Conservation (phyloP, 106 monocot species). For the Dioscorea alata region DNA sequence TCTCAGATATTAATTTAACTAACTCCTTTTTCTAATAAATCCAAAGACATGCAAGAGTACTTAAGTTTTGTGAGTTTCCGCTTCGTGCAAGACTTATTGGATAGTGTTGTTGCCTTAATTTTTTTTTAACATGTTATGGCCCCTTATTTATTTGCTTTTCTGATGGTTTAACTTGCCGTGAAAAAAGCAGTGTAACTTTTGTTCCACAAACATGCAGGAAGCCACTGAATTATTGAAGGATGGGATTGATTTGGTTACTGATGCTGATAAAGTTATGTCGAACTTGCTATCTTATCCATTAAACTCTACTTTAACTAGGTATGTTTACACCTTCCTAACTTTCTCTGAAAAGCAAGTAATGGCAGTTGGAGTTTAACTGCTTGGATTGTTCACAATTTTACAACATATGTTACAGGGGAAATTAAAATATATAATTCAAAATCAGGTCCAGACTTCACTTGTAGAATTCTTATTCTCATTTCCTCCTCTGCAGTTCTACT, state of each 20-base stretch:
- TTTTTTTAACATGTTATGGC: not conserved
- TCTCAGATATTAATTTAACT: too few species aligned
- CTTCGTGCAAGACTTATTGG: too few species aligned
- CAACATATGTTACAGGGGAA: not conserved
- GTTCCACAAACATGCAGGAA: conserved; percentile 45
- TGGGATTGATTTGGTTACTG: conserved; percentile 83
- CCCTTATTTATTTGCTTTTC: not conserved
- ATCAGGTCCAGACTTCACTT: too few species aligned
- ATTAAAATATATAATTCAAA: too few species aligned
- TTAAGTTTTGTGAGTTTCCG: too few species aligned
- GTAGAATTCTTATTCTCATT: too few species aligned
- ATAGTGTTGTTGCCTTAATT: not conserved
- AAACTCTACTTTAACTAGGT: conserved; percentile 76
- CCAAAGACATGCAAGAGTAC: too few species aligned
- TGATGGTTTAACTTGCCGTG: not conserved
- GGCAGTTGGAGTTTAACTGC: not conserved
- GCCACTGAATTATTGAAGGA: conserved; percentile 83
- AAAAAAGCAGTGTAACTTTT: not conserved
- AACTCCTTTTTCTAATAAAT: too few species aligned
- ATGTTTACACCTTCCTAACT: not conserved
- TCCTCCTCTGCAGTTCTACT: too few species aligned
- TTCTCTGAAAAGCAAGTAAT: not conserved
- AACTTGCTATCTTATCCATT: conserved; percentile 89
- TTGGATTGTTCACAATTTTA: too few species aligned
- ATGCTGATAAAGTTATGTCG: conserved; percentile 50